A percentile compares a stretch with the other conserved stretches of the same genome.
Conservation (phyloP, 2,329 filamentous ascomycete genomes). For the Claviceps africana region DNA sequence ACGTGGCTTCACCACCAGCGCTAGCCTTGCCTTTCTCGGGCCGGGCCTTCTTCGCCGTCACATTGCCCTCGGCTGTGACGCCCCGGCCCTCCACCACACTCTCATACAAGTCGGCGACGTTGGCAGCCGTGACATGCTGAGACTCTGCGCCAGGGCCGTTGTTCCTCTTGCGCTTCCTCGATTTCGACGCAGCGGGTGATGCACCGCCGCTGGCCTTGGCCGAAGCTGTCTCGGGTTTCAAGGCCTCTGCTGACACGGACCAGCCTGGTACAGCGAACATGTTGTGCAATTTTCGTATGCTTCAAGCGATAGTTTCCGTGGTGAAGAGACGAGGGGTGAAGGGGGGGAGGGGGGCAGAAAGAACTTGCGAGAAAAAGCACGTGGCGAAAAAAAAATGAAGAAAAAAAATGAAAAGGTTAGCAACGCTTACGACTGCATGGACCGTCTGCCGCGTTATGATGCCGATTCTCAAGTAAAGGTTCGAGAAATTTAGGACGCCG, state of each 20-base stretch:
- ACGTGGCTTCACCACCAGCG: not conserved
- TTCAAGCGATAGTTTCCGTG: not conserved
- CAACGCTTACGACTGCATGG: not conserved
- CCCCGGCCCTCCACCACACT: conserved; percentile 58
- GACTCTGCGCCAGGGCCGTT: conserved; percentile 9
- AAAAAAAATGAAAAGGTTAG: not conserved
- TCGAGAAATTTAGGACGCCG: not conserved
- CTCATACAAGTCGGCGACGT: conserved; percentile 68
- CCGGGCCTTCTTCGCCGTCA: conserved; percentile 13
- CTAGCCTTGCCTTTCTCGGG: conserved; percentile 8
- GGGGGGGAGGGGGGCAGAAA: not conserved
- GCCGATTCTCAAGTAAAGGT: not conserved
- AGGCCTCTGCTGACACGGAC: conserved; percentile 59
- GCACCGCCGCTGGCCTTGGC: conserved; percentile 17
- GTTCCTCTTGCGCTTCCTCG: conserved; percentile 44
- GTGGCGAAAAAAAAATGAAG: too few relatives aligned
- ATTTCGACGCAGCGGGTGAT: conserved; percentile 27
- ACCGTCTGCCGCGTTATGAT: not conserved
- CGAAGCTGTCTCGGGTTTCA: conserved; percentile 51
- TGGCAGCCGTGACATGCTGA: conserved; percentile 46
- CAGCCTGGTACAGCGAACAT: conserved; percentile 96
- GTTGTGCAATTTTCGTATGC: conserved; percentile 1
- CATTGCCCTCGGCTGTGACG: conserved; percentile 18
- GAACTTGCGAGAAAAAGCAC: not conserved
- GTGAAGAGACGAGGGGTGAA: not conserved